phyloP scores from a whole-genome alignment of 306 rosid species.

The Cicer chorassanicum region DNA sequence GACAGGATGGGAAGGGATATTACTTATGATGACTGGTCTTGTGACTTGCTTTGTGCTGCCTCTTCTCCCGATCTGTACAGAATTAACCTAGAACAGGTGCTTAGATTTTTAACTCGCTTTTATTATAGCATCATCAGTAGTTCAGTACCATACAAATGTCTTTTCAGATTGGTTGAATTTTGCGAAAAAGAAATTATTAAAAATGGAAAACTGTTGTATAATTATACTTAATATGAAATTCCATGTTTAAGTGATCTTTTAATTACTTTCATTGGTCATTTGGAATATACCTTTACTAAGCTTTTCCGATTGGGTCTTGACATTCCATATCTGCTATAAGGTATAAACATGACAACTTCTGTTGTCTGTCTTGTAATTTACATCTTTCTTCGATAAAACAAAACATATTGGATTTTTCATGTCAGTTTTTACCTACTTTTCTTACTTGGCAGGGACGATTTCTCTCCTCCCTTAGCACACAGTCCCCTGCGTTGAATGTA shows the following conservation, averaged over 20 bases:
- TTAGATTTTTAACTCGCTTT: conserved; percentile 35
- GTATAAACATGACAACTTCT: neutral
- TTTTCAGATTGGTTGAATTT: conserved; percentile 37
- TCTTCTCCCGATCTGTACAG: conserved; percentile 91
- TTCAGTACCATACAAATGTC: neutral
- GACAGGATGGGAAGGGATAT: conserved; percentile 94
- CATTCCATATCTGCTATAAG: conserved; percentile 1
- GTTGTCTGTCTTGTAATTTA: neutral
- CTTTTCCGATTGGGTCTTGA: conserved; percentile 15
- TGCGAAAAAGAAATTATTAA: conserved; percentile 1
- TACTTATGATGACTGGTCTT: conserved; percentile 85
- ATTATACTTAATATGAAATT: conserved; percentile 30
- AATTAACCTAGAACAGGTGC: conserved; percentile 90
- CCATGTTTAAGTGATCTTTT: conserved; percentile 15
- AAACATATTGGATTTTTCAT: conserved; percentile 11
- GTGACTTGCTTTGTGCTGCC: conserved; percentile 97
- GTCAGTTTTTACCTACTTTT: conserved; percentile 27
- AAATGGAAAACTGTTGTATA: neutral
- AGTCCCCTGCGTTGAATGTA: conserved; percentile 86
- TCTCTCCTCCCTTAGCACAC: conserved; percentile 79
- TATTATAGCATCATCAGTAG: neutral
- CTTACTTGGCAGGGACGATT: conserved; percentile 73
- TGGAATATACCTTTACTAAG: conserved; percentile 28
- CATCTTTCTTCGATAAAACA: neutral
- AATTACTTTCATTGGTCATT: conserved; percentile 11